A percentile compares a stretch with the other conserved stretches of the same genome.
phyloP scores from a whole-genome alignment of 2,329 filamentous ascomycete species.

The Cladosporium sp. region DNA sequence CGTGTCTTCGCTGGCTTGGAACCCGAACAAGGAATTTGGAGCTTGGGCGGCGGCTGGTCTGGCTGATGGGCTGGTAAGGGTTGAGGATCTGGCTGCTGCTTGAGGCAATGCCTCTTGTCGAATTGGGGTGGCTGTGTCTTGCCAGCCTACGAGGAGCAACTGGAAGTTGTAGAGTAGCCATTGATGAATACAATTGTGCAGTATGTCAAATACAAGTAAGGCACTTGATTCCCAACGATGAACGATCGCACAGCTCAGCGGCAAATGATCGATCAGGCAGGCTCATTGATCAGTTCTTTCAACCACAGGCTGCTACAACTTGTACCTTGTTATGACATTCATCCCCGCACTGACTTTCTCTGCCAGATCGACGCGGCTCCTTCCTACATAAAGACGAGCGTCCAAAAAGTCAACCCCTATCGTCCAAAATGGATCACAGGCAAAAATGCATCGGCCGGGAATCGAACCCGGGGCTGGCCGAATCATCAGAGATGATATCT shows the following conservation, averaged over 20 bases:
- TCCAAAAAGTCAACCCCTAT: background rate
- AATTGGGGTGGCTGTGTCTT: background rate
- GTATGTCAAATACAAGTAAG: background rate
- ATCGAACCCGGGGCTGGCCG: background rate
- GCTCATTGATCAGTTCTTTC: no score
- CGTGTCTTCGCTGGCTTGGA: constrained; percentile 50
- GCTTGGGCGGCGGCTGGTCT: constrained; percentile 54
- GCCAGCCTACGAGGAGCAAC: no score
- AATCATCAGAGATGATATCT: background rate
- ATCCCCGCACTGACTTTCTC: no score
- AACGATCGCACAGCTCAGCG: no score
- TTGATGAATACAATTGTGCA: background rate
- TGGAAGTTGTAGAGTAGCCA: background rate
- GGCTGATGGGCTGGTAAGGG: constrained; percentile 49
- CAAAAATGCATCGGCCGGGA: background rate
- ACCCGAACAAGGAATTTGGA: constrained; percentile 50
- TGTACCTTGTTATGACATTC: no score
- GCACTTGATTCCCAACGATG: no score
- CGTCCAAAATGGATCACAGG: background rate
- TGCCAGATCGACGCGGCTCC: no score
- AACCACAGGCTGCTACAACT: no score
- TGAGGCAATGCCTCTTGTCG: background rate
- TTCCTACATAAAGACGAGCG: background rate
- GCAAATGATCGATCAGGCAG: no score
- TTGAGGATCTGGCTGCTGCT: constrained; percentile 46